Evolutionary conservation across 1,139 yeast species (phyloP), one percentile per base, ranked within the genome.

Genomic region (Entelexis sorbosivorans): DNA sequence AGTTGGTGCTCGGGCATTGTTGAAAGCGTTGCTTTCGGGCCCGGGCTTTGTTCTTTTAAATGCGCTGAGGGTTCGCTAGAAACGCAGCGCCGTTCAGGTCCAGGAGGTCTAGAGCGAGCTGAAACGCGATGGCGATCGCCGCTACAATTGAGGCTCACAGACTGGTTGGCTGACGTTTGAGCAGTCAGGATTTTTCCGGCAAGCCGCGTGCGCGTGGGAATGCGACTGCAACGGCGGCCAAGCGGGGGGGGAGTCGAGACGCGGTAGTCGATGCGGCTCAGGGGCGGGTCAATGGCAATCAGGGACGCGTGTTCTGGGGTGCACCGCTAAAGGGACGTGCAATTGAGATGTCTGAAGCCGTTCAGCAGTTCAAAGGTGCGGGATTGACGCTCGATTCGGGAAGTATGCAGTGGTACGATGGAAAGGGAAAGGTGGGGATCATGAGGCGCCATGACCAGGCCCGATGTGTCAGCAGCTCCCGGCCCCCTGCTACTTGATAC

Each of bases 401-500:
- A 36, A 36, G 28, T 36, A 36, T 36, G 40, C 40, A 20, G 17
- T 36, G 31, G 36, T 31, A 31, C 29, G 49, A 31, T 38, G 44
- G 44, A 38, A 24, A 28, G 42, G 42, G 42, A 26, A 36, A 19
- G 42, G 48, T 35, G 42, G 39, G 48, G 35, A 45, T 34, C 48
- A 35, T 16, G 48, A 35, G 38, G 34, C 48, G 48, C 24, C 42
- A 26, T 11, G 28, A 17, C 38, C 16, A 14, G 35, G 35, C n/a
- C 13, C 31, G 36, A 32, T 46, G 44, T 20, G 44, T 46, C 45
- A 42, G 17, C 45, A 14, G 14, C 13, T 14, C 32, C 13, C 28
- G 38, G 38, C 20, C 17, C 10, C 19, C 9, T 5, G 40, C 40
- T 14, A 5, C 26, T 20, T 9, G 26, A 20, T 29, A 29, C 26